A percentile compares a stretch with the other conserved stretches of the same genome.
phyloP scores from a whole-genome alignment of 371 early-diverging fungal genomes.

The Circinella minor region DNA sequence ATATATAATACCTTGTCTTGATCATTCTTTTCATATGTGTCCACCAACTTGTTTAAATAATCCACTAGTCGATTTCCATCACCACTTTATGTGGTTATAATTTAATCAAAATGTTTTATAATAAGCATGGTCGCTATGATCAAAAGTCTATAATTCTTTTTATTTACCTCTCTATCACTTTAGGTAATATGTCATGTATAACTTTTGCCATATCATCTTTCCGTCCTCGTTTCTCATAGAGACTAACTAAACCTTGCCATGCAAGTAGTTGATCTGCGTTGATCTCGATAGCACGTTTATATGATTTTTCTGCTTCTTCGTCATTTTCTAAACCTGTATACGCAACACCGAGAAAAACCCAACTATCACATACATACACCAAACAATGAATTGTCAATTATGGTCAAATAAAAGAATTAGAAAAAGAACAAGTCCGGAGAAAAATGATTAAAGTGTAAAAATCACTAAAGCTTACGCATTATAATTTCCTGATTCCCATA shows the following conservation, averaged over 20 bases:
- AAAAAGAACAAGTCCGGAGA: no score
- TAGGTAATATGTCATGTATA: slow-evolving; percentile 39
- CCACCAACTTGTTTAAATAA: slow-evolving; percentile 59
- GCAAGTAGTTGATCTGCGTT: slow-evolving; percentile 68
- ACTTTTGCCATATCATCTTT: slow-evolving; percentile 47
- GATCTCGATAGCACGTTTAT: slow-evolving; percentile 70
- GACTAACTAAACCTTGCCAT: slow-evolving; percentile 74
- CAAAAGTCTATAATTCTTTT: slow-evolving; percentile 11
- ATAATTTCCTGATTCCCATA: slow-evolving; percentile 78
- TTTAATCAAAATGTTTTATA: no score
- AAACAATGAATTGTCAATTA: no score
- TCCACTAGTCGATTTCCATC: slow-evolving; percentile 68
- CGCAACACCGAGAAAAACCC: slow-evolving; percentile 82
- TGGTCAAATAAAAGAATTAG: no score
- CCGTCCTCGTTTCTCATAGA: slow-evolving; percentile 64
- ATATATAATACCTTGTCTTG: slow-evolving; percentile 29
- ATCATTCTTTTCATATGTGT: slow-evolving; percentile 47
- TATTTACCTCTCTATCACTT: slow-evolving; percentile 32
- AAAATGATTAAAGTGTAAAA: neutral
- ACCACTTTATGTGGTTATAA: slow-evolving; percentile 22
- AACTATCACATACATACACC: slow-evolving; percentile 29
- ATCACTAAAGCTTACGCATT: slow-evolving; percentile 62
- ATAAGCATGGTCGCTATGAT: neutral
- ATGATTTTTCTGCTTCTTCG: slow-evolving; percentile 70
- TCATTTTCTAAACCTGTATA: slow-evolving; percentile 70